Percentiles rank a stretch among this genome's conserved stretches.
Conservation (phyloP, 371 early-diverging fungal species). For the Mortierella sp. region DNA sequence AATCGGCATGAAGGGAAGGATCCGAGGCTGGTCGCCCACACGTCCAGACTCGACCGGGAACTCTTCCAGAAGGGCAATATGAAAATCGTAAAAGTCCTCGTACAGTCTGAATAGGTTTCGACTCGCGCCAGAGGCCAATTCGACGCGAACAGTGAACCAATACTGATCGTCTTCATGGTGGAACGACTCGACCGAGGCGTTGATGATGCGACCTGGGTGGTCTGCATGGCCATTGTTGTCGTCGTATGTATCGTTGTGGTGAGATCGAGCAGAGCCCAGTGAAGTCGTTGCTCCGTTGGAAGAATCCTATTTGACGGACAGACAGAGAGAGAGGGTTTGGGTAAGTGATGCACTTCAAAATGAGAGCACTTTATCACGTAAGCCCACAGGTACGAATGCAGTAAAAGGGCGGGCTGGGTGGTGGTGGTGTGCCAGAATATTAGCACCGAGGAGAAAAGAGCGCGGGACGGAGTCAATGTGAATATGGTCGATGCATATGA, state of each 20-base stretch:
- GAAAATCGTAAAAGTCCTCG: slow-evolving; percentile 88
- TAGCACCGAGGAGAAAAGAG: slow-evolving; percentile 6
- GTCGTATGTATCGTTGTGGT: slow-evolving; percentile 21
- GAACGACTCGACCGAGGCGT: slow-evolving; percentile 71
- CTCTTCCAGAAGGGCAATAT: slow-evolving; percentile 79
- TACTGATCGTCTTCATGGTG: slow-evolving; percentile 75
- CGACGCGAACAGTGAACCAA: slow-evolving; percentile 79
- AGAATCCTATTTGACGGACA: slow-evolving; percentile 20
- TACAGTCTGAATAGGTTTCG: slow-evolving; percentile 78
- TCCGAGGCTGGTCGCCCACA: slow-evolving; percentile 66
- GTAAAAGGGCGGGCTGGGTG: background rate
- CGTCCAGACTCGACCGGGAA: slow-evolving; percentile 86
- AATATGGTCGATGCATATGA: background rate
- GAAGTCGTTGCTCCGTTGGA: slow-evolving; percentile 18
- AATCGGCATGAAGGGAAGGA: slow-evolving; percentile 85
- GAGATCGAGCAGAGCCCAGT: slow-evolving; percentile 6
- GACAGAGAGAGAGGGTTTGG: background rate
- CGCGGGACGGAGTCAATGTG: slow-evolving; percentile 3
- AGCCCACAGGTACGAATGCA: slow-evolving; percentile 3
- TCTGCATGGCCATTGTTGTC: background rate
- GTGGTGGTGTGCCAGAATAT: background rate
- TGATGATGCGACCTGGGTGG: slow-evolving; percentile 45
- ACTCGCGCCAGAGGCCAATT: slow-evolving; percentile 63
- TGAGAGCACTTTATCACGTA: slow-evolving; percentile 21
- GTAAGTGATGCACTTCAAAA: slow-evolving; percentile 5